Evolutionary conservation across 371 early-diverging fungal genomes (phyloP), one percentile per base, ranked within the genome.

Genomic region (Mucor lusitanicus): DNA sequence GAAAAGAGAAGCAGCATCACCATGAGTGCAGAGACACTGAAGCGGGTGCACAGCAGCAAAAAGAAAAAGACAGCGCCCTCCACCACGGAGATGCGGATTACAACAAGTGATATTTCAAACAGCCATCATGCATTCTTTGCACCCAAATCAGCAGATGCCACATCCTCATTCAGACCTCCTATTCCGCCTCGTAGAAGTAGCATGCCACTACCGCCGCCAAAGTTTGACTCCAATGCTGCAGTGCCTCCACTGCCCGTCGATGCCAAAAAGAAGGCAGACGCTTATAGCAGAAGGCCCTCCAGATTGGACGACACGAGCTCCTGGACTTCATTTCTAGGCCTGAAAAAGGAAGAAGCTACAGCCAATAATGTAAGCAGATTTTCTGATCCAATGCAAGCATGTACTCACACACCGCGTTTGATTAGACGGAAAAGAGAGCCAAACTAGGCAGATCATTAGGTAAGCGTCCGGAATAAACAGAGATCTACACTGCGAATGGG

Each of bases 101-200:
- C 65, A 6, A 56, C 59, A 21, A 57, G 40, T 8, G 65, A 48
- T 33, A 21, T 64, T 35, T 35, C 59, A 11, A 58, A 65, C 33
- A 55, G 28, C 6, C 55, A 62, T 9, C 25, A 50, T 50, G 50
- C 50, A 50, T 23, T 35, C 63, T n/a, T 19, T 33, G 61, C 53
- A 42, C 40, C 40, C 15, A 42, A n/a, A 32, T 30, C 56, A 27
- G 19, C 39, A 17, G 27, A 11, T 6, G 13, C 56, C 3, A 27
- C 33, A 33, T 27, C 28, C n/a, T 32, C 55, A 6, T 25, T 39
- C 7, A 64, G 59, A 15, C 64, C 68, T 19, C 42, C 64, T 64
- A 64, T 69, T 35, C 73, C 73, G 2, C 69, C 73, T 25, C 62
- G 69, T 13, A 56, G 59, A 37, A 72, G 69, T 25, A 72, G 73